A percentile compares a stretch with the other conserved stretches of the same genome.
Evolutionary conservation across 176 grass and related monocot species (phyloP).

Genomic region (Ampelocalamus luodianensis): DNA sequence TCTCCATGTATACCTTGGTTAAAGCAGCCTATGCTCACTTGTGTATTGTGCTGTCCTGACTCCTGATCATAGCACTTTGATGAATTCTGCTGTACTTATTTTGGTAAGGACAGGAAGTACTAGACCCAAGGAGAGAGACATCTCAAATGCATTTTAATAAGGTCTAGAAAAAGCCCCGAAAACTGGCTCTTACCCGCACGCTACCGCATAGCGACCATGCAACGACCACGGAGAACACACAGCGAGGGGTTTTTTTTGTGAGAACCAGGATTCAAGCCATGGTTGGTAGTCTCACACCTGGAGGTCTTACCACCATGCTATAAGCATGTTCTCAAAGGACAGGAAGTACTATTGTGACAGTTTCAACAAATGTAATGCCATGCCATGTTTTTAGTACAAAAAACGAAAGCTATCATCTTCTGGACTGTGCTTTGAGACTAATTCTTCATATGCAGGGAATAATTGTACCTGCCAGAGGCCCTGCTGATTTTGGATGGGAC

Average conservation of each 20-base stretch:
- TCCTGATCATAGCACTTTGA: conserved; percentile 5
- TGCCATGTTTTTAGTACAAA: not conserved
- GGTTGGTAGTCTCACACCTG: too few species aligned
- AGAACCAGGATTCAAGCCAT: too few species aligned
- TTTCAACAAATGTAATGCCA: not conserved
- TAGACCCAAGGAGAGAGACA: too few species aligned
- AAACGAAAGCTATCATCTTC: not conserved
- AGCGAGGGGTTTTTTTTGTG: too few species aligned
- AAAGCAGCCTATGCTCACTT: not conserved
- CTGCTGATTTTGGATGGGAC: conserved; percentile 97
- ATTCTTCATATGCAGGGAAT: conserved; percentile 61
- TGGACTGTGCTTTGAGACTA: conserved; percentile 25
- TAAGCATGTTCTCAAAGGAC: too few species aligned
- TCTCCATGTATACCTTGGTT: not conserved
- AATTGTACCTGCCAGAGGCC: conserved; percentile 80
- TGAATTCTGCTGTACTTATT: not conserved
- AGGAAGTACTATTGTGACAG: not conserved
- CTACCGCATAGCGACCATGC: too few species aligned
- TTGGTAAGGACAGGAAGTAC: not conserved
- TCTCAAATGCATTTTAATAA: too few species aligned
- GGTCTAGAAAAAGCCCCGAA: too few species aligned
- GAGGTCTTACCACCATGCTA: too few species aligned
- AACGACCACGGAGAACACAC: too few species aligned
- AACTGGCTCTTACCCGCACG: too few species aligned
- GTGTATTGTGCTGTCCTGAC: not conserved